Conservation (phyloP, 2,329 filamentous ascomycete genomes). For the Pseudogymnoascus sp. region DNA sequence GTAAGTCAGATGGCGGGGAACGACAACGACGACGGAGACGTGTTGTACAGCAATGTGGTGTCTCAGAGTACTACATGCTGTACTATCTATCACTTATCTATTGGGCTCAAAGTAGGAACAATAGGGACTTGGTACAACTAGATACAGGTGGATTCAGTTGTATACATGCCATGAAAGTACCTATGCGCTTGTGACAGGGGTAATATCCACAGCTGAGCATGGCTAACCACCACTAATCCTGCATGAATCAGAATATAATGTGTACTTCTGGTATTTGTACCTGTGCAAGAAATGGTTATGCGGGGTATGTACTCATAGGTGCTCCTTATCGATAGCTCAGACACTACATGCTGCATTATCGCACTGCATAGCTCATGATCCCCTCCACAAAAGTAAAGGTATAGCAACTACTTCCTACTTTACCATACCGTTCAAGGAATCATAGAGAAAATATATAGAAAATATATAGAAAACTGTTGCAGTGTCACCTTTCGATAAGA, state of each 20-base stretch:
- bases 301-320: neutral
- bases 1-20: neutral
- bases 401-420: neutral
- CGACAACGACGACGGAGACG: neutral
- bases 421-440: neutral
- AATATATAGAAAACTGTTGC: neutral
- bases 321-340: neutral
- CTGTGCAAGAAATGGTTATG: neutral
- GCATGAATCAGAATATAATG: neutral
- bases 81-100: neutral
- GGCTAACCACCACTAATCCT: neutral
- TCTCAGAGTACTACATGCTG: neutral
- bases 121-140: neutral
- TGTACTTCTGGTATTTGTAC: neutral
- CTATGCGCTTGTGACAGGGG: neutral
- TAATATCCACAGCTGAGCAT: neutral
- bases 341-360: neutral
- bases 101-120: neutral
- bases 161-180: neutral
- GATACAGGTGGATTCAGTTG: neutral
- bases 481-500: neutral
- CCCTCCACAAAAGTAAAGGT: neutral
- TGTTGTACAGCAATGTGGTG: neutral
- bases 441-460: neutral
- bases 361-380: neutral